Evolutionary conservation across 2,329 filamentous ascomycete genomes (phyloP), one percentile per base, ranked within the genome.

Genomic region (Lachnellula hyalina): DNA sequence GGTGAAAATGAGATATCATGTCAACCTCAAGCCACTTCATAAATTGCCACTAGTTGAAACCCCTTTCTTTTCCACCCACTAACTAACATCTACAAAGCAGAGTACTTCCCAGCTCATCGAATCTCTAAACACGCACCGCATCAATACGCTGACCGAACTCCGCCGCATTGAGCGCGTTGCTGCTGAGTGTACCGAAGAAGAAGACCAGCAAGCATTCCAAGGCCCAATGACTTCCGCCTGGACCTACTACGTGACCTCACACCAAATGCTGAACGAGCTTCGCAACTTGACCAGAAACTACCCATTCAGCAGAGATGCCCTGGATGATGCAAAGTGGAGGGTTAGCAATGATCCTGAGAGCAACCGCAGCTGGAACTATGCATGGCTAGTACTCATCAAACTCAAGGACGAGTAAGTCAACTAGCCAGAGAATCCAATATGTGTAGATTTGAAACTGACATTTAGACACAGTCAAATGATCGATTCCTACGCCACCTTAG

Each of bases 291-390:
- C 86, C 1, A 76, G 75, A 15, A 81, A 80, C 62, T 90, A 87
- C 63, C 85, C 86, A 0, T 84, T 90, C 68, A 82, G 81, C 61
- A 81, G 79, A 12, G 82, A 84, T 48, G 77, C 86, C 35, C 68
- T 90, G 1, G 77, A 81, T 49, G 85, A 88, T 64, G 86, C 86
- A 0, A 84, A 86, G 63, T 71, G 73, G 53, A 75, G 84, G 21
- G 86, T 90, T 2, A 75, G 79, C 52, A 74, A 72, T 28, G 87
- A 90, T 59, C 84, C 85, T 0, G 73, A 77, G 17, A 86, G 83
- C 60, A 84, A 83, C 62, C 78, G 83, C 23, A 89, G 85, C 67
- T 90, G 87, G 86, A 91, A 90, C 66, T 75, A 87, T 62, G 87
- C 85, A 42, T 90, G 87, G 86, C 72, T 90, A 46, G 83, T 87